Evolutionary conservation across 2,329 filamentous ascomycete genomes (phyloP).

Genomic region (Epichloe gansuensis): DNA sequence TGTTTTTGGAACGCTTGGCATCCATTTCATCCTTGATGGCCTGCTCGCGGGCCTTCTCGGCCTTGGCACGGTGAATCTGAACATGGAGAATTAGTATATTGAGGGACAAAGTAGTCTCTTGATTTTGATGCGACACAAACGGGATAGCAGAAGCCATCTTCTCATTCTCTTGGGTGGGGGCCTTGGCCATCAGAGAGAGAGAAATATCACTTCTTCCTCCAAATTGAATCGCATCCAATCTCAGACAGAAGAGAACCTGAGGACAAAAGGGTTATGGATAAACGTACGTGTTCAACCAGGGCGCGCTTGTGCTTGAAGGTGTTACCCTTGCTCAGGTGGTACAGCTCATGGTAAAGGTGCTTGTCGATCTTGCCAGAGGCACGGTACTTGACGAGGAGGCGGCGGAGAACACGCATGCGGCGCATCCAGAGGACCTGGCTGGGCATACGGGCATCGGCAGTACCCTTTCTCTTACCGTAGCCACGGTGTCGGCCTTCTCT

Average conservation of each 20-base stretch:
- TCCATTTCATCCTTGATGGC: conserved; percentile 99
- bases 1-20: conserved; percentile 99
- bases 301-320: conserved; percentile 99
- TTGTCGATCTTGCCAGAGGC: conserved; percentile 99
- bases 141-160: background rate
- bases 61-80: conserved; percentile 99
- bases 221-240: background rate
- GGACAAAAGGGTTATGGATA: conserved; percentile 8
- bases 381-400: conserved; percentile 99
- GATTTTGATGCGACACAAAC: background rate
- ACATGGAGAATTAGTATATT: background rate
- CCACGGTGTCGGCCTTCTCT: conserved; percentile 95
- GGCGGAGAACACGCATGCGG: conserved; percentile 96
- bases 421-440: conserved; percentile 99
- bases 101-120: background rate
- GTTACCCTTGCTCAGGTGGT: conserved; percentile 99
- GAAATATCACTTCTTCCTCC: background rate
- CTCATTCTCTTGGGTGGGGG: background rate
- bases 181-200: background rate
- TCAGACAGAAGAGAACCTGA: background rate
- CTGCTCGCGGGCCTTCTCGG: conserved; percentile 95
- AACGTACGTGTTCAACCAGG: conserved; percentile 97
- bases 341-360: conserved; percentile 99
- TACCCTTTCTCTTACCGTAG: conserved; percentile 99
- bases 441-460: conserved; percentile 98